Conservation (phyloP, 108 stramenopile species). For the Chaetoceros tenuissimus region DNA sequence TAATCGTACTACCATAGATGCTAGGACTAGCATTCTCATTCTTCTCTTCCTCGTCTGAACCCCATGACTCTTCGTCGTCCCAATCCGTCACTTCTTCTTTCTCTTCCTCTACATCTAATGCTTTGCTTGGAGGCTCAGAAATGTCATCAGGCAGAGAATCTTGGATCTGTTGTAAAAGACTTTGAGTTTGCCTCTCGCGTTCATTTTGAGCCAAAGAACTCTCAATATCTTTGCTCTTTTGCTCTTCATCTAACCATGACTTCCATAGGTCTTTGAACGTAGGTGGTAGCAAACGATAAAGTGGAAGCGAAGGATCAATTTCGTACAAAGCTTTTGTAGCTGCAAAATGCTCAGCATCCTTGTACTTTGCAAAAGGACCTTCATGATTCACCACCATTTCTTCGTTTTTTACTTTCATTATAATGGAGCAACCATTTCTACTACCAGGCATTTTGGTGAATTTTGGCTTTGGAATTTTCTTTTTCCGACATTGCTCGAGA, state of each 20-base stretch:
- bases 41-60: slow-evolving; percentile 8
- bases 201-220: slow-evolving; percentile 1
- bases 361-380: slow-evolving; percentile 13
- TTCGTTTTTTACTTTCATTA: slow-evolving; percentile 4
- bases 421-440: slow-evolving; percentile 11
- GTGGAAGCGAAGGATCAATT: slow-evolving; percentile 36
- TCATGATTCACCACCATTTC: slow-evolving; percentile 4
- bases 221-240: slow-evolving; percentile 3
- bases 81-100: neutral
- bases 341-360: slow-evolving; percentile 33
- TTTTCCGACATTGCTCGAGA: slow-evolving; percentile 44
- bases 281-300: slow-evolving; percentile 56
- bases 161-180: too few species aligned
- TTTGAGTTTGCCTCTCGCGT: too few species aligned
- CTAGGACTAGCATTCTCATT: neutral
- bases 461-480: slow-evolving; percentile 38
- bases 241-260: slow-evolving; percentile 37
- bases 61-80: slow-evolving; percentile 4
- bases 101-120: too few species aligned
- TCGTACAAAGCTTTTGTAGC: slow-evolving; percentile 53
- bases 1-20: neutral
- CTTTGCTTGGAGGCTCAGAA: too few species aligned
- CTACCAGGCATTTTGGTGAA: slow-evolving; percentile 25
- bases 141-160: too few species aligned
- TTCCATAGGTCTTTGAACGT: slow-evolving; percentile 53